These are phyloP conservation scores for Eragrostis nindensis DNA, from an alignment of 176 grass and related monocot genomes.

Conservation along the genomic window DNA sequence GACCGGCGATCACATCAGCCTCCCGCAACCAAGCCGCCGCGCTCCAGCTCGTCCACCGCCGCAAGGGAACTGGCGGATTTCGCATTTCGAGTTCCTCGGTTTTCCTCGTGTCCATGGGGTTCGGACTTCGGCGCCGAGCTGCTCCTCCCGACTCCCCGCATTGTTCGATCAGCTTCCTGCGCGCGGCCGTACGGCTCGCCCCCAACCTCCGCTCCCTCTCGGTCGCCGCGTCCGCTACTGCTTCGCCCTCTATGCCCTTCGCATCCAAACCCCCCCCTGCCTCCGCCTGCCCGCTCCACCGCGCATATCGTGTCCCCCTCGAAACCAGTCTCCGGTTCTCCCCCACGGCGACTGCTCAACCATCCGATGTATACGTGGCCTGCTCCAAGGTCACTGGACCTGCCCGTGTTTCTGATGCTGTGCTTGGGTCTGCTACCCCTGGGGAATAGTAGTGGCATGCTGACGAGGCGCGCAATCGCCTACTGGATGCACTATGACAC, in stretches of 20 bases:
- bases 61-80: neutral
- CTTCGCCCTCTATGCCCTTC: neutral
- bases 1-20: neutral
- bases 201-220: neutral
- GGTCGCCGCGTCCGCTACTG: neutral
- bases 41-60: neutral
- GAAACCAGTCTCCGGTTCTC: no score
- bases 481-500: conserved; percentile 50
- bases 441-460: no score
- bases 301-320: no score
- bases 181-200: neutral
- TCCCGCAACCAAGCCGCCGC: neutral
- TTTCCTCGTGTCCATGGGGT: no score
- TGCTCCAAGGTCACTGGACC: no score
- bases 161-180: neutral
- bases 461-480: no score
- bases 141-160: no score
- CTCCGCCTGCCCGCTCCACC: conserved; percentile 17
- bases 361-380: no score
- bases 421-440: no score
- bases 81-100: neutral
- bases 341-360: no score
- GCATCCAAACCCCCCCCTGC: neutral
- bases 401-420: no score
- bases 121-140: no score